phyloP scores from a whole-genome alignment of 352 stramenopile species.

The Phytopythium vexans region DNA sequence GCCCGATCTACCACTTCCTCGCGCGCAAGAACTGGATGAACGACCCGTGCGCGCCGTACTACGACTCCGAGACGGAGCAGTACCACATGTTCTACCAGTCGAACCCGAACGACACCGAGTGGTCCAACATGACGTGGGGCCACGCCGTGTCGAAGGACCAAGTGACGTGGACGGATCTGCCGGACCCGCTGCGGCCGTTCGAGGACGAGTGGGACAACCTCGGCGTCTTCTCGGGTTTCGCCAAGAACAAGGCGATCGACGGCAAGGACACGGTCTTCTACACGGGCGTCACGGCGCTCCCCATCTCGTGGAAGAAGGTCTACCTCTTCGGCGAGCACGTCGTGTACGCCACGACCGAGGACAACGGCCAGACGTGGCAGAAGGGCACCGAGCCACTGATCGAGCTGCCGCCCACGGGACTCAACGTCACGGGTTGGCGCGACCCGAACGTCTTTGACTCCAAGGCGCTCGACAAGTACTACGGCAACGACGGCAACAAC shows the following conservation, averaged over 20 bases:
- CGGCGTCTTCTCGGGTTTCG: conserved; percentile 75
- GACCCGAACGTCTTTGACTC: conserved; percentile 65
- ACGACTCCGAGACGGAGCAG: conserved; percentile 44
- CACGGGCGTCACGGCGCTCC: conserved; percentile 44
- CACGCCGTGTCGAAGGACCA: conserved; percentile 72
- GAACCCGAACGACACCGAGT: conserved; percentile 54
- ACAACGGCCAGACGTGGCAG: conserved; percentile 59
- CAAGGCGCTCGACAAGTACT: conserved; percentile 38
- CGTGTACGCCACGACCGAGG: conserved; percentile 52
- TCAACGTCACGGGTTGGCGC: conserved; percentile 65
- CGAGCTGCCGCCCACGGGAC: conserved; percentile 33
- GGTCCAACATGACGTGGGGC: conserved; percentile 78
- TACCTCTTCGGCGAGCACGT: conserved; percentile 74
- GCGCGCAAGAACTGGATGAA: conserved; percentile 82
- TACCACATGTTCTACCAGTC: conserved; percentile 85
- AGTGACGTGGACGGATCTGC: conserved; percentile 68
- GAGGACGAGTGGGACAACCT: conserved; percentile 66
- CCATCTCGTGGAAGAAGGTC: conserved; percentile 42
- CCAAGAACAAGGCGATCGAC: conserved; percentile 49
- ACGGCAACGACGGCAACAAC: conserved; percentile 13
- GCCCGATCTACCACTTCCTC: conserved; percentile 57
- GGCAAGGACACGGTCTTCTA: conserved; percentile 72
- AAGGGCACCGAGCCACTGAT: conserved; percentile 50
- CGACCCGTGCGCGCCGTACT: conserved; percentile 77
- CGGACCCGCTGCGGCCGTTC: conserved; percentile 43